A percentile compares a stretch with the other conserved stretches of the same genome.
These are phyloP conservation scores for Heterotrichella gracilis DNA, from an alignment of 352 stramenopile genomes.

Conservation along the genomic window DNA sequence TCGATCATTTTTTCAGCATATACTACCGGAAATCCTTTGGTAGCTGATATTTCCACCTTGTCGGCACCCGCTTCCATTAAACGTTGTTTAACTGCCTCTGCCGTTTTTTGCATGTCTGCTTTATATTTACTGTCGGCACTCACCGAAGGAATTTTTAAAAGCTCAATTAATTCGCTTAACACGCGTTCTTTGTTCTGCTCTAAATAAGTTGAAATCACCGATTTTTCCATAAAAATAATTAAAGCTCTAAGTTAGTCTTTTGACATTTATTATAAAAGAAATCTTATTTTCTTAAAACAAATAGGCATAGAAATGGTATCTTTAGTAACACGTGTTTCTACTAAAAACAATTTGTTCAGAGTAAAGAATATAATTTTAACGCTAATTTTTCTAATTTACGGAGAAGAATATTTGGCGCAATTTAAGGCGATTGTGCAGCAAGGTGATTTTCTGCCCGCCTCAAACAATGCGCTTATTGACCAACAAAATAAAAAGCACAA, in stretches of 20 bases:
- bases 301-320: no score
- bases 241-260: neutral
- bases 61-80: neutral
- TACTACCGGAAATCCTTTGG: neutral
- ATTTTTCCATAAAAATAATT: neutral
- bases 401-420: no score
- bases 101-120: neutral
- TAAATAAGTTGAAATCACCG: neutral
- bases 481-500: no score
- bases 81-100: neutral
- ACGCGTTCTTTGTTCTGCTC: neutral
- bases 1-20: slow-evolving; percentile 3
- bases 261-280: neutral
- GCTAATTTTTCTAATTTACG: no score
- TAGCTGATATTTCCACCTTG: neutral
- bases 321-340: no score
- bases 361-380: no score
- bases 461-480: no score
- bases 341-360: no score
- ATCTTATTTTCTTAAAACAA: neutral
- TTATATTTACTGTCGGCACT: neutral
- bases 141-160: neutral
- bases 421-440: no score
- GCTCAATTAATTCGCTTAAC: neutral
- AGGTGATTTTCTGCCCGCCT: no score